Evolutionary conservation across 2,329 filamentous ascomycete genomes (phyloP).

Genomic region (Aspergillus puulaauensis): DNA sequence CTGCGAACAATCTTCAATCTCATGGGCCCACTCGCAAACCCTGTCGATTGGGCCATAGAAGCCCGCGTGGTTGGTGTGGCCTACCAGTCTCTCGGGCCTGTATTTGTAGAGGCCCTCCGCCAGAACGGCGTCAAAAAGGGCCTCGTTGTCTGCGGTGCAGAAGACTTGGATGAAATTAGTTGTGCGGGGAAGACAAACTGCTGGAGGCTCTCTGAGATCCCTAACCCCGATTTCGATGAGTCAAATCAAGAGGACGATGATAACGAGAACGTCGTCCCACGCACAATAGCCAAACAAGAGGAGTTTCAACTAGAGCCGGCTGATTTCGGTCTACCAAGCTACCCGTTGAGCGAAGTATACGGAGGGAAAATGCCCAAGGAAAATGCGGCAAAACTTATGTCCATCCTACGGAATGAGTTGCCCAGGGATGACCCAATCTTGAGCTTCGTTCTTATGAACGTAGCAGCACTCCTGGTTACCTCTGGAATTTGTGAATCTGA

Average conservation of each 20-base stretch:
- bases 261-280: conserved; percentile 40
- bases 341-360: conserved; percentile 75
- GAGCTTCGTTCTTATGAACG: conserved; percentile 93
- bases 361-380: conserved; percentile 81
- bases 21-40: conserved; percentile 87
- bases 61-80: conserved; percentile 92
- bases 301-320: conserved; percentile 75
- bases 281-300: conserved; percentile 60
- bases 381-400: conserved; percentile 81
- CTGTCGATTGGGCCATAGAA: conserved; percentile 79
- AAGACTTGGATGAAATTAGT: conserved; percentile 93
- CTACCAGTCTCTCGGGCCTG: conserved; percentile 77
- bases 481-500: conserved; percentile 86
- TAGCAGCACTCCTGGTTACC: conserved; percentile 80
- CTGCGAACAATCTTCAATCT: conserved; percentile 98
- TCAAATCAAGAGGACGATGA: conserved; percentile 45
- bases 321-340: conserved; percentile 81
- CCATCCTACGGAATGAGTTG: conserved; percentile 72
- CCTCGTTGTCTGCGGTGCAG: conserved; percentile 86
- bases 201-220: conserved; percentile 69
- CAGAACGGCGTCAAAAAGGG: conserved; percentile 78
- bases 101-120: conserved; percentile 82
- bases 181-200: conserved; percentile 86
- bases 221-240: conserved; percentile 44
- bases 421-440: conserved; percentile 77